Evolutionary conservation across 2,329 filamentous ascomycete genomes (phyloP).

Genomic region (Fusarium camptoceras): DNA sequence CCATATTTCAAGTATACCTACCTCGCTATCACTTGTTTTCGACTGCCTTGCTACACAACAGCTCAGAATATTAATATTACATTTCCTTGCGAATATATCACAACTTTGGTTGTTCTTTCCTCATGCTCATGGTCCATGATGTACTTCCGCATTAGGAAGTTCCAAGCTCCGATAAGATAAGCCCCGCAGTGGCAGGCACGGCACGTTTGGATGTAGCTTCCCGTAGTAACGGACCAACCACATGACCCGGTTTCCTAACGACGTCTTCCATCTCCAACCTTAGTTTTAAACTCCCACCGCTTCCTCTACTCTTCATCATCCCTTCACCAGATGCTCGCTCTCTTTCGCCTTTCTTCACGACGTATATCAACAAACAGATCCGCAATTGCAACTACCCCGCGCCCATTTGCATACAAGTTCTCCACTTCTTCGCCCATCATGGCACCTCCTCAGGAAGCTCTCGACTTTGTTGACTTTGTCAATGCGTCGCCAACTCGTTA

Average conservation of each 20-base stretch:
- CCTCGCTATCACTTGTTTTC: too few species aligned
- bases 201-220: constrained; percentile 24
- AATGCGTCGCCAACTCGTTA: constrained; percentile 94
- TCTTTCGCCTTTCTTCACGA: constrained; percentile 31
- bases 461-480: constrained; percentile 92
- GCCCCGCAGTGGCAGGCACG: constrained; percentile 29
- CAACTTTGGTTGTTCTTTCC: neutral
- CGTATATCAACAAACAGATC: constrained; percentile 24
- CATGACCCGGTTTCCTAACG: constrained; percentile 27
- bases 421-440: constrained; percentile 56
- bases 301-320: constrained; percentile 16
- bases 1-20: too few species aligned
- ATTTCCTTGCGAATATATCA: too few species aligned
- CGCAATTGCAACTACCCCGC: constrained; percentile 21
- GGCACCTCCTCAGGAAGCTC: constrained; percentile 68
- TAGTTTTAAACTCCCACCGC: constrained; percentile 19
- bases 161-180: constrained; percentile 35
- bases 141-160: constrained; percentile 14
- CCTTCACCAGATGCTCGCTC: constrained; percentile 37
- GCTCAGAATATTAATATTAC: too few species aligned
- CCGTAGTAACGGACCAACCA: constrained; percentile 31
- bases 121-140: neutral
- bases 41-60: too few species aligned
- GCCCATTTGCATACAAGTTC: constrained; percentile 35
- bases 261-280: constrained; percentile 22